phyloP scores from a whole-genome alignment of 2,329 filamentous ascomycete species.

The Ustulina deusta region DNA sequence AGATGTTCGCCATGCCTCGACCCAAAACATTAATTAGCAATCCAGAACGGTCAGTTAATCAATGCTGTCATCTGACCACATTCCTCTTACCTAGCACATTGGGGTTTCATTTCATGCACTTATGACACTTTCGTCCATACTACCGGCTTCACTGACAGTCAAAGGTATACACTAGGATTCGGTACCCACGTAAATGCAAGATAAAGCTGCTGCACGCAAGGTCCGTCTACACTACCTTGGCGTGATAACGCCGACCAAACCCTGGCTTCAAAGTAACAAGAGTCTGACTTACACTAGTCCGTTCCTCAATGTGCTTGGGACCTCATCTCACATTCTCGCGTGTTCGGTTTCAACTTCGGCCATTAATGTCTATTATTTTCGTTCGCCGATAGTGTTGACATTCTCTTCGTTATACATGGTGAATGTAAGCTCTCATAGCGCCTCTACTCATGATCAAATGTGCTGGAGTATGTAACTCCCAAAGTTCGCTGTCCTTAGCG shows the following conservation, averaged over 20 bases:
- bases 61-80: constrained; percentile 1
- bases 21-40: background rate
- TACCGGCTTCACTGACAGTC: constrained; percentile 7
- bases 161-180: constrained; percentile 27
- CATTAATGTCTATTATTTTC: constrained; percentile 20
- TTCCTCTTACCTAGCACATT: too few species aligned
- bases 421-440: constrained; percentile 29
- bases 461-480: constrained; percentile 24
- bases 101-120: constrained; percentile 15
- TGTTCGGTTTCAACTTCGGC: constrained; percentile 8
- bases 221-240: constrained; percentile 22
- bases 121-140: constrained; percentile 22
- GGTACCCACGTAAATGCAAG: constrained; percentile 32
- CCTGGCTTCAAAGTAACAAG: constrained; percentile 18
- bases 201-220: constrained; percentile 36
- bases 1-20: background rate
- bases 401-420: constrained; percentile 28
- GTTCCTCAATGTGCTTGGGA: constrained; percentile 19
- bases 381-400: constrained; percentile 18
- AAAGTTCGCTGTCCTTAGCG: constrained; percentile 26
- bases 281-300: background rate
- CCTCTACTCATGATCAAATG: constrained; percentile 25
- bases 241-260: constrained; percentile 21
- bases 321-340: constrained; percentile 26
- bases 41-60: background rate